Base-by-base conservation (phyloP, 2,329 filamentous ascomycete species). In the Neopestalotiopsis sp. region DNA sequence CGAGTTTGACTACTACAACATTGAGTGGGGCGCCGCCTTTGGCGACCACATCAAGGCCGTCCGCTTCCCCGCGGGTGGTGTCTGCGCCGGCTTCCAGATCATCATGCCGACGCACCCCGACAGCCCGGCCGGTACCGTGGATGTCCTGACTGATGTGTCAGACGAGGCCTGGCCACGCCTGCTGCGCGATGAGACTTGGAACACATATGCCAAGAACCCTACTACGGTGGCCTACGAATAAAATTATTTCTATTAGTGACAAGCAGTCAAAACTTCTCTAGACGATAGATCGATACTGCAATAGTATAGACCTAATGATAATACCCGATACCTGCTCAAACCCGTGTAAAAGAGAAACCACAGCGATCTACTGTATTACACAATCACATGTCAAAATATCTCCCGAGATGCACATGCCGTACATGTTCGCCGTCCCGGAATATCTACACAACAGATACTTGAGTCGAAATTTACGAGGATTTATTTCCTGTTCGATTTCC, bases 11-110 rank as follows among this genome's bases (percentile, higher is more conserved):
- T 68, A 81, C 13, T 81, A 81, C 63, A 73, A 68, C 13, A 64
- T 80, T 30, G 72, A 78, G 12, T 81, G 78, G 78, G 79, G 80
- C 2, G 72, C 76, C 20, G 32, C 73, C 7, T 38, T 80, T 7
- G 76, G 76, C 0, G 69, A 72, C 10, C 73, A 68, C 9, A 77
- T 81, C 66, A 68, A 76, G 58, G 74, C 78, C 1, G 72, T 81
- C 4, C 74, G 78, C 7, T 68, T 71, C n/a, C 79, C 78, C 1
- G 74, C 67, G 17, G 67, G 64, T 12, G 67, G 67, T 9, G 62
- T 68, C 20, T 68, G 67, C 24, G 62, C 60, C 28, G 67, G 67
- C 13, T 68, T 68, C 67, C 67, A 68, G 30, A 42, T 68, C n/a
- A 61, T 68, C 24, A 58, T 68, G 62, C 67, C 67, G n/a, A 58